These are phyloP conservation scores for Perilla frutescens DNA, from an alignment of 257 asterid species.

Conservation along the genomic window DNA sequence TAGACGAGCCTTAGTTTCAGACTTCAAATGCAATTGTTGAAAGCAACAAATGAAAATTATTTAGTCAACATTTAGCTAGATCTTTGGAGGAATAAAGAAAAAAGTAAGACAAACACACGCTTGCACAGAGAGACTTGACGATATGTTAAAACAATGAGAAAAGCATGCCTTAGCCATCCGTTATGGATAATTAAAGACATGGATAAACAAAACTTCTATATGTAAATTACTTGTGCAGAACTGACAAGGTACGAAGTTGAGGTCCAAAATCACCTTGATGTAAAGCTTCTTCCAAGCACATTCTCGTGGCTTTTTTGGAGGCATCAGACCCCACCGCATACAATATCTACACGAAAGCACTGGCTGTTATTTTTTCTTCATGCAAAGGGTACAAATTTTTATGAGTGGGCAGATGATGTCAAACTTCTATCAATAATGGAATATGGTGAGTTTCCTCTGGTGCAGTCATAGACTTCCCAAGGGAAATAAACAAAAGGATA, in stretches of 20 bases:
- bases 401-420: slow-evolving; percentile 5
- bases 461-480: neutral
- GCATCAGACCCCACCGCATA: slow-evolving; percentile 92
- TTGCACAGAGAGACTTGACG: neutral
- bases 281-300: slow-evolving; percentile 91
- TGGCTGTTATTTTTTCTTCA: slow-evolving; percentile 6
- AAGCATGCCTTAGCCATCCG: neutral
- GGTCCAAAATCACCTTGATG: slow-evolving; percentile 44
- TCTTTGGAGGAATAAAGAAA: neutral
- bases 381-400: slow-evolving; percentile 5
- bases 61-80: slow-evolving; percentile 12
- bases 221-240: neutral
- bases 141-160: slow-evolving; percentile 17
- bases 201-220: too few relatives aligned
- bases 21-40: neutral
- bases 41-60: neutral
- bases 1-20: neutral
- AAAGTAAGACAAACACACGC: neutral
- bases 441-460: neutral
- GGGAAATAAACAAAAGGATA: slow-evolving; percentile 1
- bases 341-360: slow-evolving; percentile 53
- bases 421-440: slow-evolving; percentile 12
- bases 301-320: slow-evolving; percentile 75
- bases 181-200: slow-evolving; percentile 3
- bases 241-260: neutral